A percentile compares a stretch with the other conserved stretches of the same genome.
Evolutionary conservation across 169 alveolate genomes (phyloP).

Genomic region (Eimeria nieschulzi): DNA sequence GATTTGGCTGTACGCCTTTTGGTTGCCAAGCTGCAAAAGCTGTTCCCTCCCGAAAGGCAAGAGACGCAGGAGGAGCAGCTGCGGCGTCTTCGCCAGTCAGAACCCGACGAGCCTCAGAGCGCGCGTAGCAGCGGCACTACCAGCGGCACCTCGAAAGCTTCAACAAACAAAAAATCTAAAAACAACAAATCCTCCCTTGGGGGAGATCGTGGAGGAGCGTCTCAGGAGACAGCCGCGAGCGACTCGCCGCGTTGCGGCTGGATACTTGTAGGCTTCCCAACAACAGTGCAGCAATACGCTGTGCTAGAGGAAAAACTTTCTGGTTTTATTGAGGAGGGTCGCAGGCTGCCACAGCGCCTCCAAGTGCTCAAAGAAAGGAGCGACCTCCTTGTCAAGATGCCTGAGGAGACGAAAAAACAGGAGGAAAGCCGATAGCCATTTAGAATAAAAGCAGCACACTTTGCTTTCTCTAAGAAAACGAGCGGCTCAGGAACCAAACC

Average conservation of each 20-base stretch:
- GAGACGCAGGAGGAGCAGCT: neutral
- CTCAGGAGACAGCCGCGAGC: too few relatives aligned
- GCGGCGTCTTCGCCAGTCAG: neutral
- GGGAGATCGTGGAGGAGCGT: neutral
- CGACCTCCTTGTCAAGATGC: slow-evolving; percentile 14
- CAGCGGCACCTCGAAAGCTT: neutral
- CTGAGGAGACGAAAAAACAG: neutral
- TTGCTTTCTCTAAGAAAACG: too few relatives aligned
- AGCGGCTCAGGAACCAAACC: too few relatives aligned
- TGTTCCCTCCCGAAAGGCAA: neutral
- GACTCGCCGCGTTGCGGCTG: slow-evolving; percentile 14
- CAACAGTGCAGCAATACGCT: slow-evolving; percentile 16
- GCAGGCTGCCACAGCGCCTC: neutral
- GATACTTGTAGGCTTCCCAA: slow-evolving; percentile 36
- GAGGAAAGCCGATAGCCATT: neutral
- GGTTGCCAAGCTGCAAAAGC: slow-evolving; percentile 23
- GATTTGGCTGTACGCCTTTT: neutral
- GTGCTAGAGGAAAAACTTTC: slow-evolving; percentile 30
- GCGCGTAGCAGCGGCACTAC: neutral
- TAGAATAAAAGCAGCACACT: too few relatives aligned
- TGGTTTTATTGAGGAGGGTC: slow-evolving; percentile 16
- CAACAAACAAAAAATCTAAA: neutral
- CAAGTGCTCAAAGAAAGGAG: neutral
- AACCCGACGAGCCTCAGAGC: neutral
- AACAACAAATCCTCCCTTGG: neutral